These are phyloP conservation scores for Clitopilus passeckerianus DNA, from an alignment of 768 basidiomycete species.

Conservation along the genomic window DNA sequence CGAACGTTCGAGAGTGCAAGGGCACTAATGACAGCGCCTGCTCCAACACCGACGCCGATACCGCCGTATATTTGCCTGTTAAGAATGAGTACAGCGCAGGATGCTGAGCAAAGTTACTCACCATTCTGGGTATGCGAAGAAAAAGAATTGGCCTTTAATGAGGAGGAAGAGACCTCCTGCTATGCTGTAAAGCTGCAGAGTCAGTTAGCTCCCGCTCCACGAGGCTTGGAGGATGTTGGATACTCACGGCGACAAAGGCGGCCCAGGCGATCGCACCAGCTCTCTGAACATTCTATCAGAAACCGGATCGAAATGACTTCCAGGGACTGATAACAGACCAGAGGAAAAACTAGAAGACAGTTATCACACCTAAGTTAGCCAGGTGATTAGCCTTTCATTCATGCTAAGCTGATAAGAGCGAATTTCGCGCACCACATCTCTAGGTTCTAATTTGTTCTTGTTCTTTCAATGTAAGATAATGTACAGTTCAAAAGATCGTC, in stretches of 20 bases:
- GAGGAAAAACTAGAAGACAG: conserved; percentile 67
- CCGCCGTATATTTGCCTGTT: conserved; percentile 67
- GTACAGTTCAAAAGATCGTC: neutral
- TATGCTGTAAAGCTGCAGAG: conserved; percentile 44
- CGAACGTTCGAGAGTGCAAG: conserved; percentile 63
- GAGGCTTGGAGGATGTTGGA: neutral
- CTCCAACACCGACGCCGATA: conserved; percentile 50
- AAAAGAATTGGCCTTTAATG: conserved; percentile 55
- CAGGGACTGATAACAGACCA: conserved; percentile 39
- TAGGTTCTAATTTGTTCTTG: neutral
- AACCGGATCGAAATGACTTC: conserved; percentile 8
- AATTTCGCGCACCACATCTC: conserved; percentile 22
- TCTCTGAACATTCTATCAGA: conserved; percentile 40
- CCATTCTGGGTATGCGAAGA: conserved; percentile 67
- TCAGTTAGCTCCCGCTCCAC: neutral
- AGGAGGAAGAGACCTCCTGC: conserved; percentile 63
- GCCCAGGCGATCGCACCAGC: conserved; percentile 72
- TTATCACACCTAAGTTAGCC: conserved; percentile 63
- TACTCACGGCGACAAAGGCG: conserved; percentile 53
- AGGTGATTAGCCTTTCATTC: conserved; percentile 1
- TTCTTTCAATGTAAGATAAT: neutral
- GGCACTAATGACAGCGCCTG: conserved; percentile 45
- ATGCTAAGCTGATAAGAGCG: conserved; percentile 8
- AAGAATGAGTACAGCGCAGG: conserved; percentile 12
- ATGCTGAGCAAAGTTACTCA: conserved; percentile 14